Percentiles rank a stretch among this genome's conserved stretches.
Conservation (phyloP, 345 rosid species). For the Turnera subulata region DNA sequence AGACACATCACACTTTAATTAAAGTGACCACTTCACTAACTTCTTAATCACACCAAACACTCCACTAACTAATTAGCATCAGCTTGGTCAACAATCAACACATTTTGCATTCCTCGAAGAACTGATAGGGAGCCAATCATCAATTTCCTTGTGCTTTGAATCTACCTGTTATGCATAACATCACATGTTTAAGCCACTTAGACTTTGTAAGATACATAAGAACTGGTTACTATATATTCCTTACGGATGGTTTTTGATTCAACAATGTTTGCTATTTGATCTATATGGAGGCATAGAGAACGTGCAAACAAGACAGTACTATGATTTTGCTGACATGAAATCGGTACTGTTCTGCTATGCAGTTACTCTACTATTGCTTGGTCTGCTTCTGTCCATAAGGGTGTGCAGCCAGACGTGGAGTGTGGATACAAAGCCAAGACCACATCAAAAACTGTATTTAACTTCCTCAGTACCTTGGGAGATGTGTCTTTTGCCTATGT, state of each 20-base stretch:
- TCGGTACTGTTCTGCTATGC: background rate
- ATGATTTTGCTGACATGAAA: background rate
- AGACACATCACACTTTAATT: too few species aligned
- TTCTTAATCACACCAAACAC: too few species aligned
- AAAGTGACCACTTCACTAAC: too few species aligned
- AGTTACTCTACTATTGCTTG: slow-evolving; percentile 35
- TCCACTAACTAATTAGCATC: too few species aligned
- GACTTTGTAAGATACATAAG: too few species aligned
- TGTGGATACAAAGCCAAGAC: slow-evolving; percentile 21
- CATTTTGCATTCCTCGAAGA: slow-evolving; percentile 29
- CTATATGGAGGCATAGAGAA: too few species aligned
- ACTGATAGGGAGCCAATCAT: slow-evolving; percentile 30
- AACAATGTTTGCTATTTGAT: too few species aligned
- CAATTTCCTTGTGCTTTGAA: slow-evolving; percentile 22
- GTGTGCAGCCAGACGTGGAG: slow-evolving; percentile 25
- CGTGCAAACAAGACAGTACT: too few species aligned
- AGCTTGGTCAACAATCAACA: too few species aligned
- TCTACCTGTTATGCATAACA: slow-evolving; percentile 6
- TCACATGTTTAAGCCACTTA: too few species aligned
- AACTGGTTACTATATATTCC: too few species aligned
- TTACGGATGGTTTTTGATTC: too few species aligned
- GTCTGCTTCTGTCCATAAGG: slow-evolving; percentile 25
- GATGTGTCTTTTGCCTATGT: slow-evolving; percentile 33
- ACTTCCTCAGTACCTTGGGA: slow-evolving; percentile 24
- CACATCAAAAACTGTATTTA: slow-evolving; percentile 16